Evolutionary conservation across 2,329 filamentous ascomycete species (phyloP), one percentile per base, ranked within the genome.

Genomic region (Colletotrichum sp.): DNA sequence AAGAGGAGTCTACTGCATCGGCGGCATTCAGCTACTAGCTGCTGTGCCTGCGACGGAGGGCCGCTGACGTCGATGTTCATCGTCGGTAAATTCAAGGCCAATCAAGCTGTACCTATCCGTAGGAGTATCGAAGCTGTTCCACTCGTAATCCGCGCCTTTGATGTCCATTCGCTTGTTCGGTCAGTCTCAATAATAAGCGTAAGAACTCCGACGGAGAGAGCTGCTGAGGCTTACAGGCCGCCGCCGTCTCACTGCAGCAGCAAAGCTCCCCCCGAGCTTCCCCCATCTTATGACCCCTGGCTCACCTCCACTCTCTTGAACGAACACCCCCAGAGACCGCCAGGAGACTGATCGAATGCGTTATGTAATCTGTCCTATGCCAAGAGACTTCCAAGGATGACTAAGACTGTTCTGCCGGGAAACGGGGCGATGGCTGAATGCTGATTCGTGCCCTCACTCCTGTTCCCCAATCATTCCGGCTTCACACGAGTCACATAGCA

Each of bases 361-460:
- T 75, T 75, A 73, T 63, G 73, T 75, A 75, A 75, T 75, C 57
- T 65, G 18, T 16, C 48, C 18, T n/a, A 36, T 60, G 70, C 74
- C 74, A 74, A 75, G 73, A 58, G 52, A 43, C 30, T 64, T 30
- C 21, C 32, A 32, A 57, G 12, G 60, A 58, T 76, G 64, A 74
- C 74, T 76, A 76, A 76, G 70, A 61, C 65, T 13, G n/a, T 76
- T 43, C 74, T 32, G 65, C 66, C 57, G 65, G 30, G 16, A 24
- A 66, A 74, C 36, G 74, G 74, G 64, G 66, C 74, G 28, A 36
- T 76, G 72, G 70, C 64, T 63, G 32, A 32, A 21, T 58, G 70
- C 74, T 76, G 74, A 76, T 76, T 76, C 74, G 74, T 76, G 74
- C 74, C 74, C 74, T 76, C 74, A 73, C 64, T 73, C 70, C 30